Percentiles rank a stretch among this genome's conserved stretches.
phyloP scores from a whole-genome alignment of 23 red algal genomes.

The Agarophyton chilense region DNA sequence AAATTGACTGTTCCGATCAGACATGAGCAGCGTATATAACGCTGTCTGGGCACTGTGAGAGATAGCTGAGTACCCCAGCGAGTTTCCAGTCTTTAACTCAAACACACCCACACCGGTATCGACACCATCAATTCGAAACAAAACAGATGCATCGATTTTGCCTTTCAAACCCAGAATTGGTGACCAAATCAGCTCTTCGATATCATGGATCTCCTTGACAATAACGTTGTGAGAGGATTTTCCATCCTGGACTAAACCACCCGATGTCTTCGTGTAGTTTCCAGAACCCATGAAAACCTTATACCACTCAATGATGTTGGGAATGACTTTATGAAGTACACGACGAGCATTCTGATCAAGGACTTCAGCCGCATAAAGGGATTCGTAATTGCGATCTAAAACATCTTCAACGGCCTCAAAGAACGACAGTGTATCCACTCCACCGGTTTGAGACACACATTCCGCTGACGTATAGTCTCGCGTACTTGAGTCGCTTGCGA shows the following conservation, averaged over 20 bases:
- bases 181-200: constrained; percentile 94
- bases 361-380: constrained; percentile 54
- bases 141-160: constrained; percentile 86
- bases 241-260: neutral
- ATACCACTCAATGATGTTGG: constrained; percentile 69
- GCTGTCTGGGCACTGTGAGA: constrained; percentile 74
- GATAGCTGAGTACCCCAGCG: constrained; percentile 27
- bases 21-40: constrained; percentile 76
- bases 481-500: constrained; percentile 27
- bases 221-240: constrained; percentile 24
- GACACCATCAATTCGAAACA: constrained; percentile 20
- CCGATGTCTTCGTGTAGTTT: neutral
- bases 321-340: constrained; percentile 55
- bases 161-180: constrained; percentile 94
- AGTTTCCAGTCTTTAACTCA: constrained; percentile 81
- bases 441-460: constrained; percentile 19
- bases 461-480: neutral
- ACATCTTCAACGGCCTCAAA: constrained; percentile 55
- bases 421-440: constrained; percentile 16
- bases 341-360: constrained; percentile 19
- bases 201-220: constrained; percentile 57
- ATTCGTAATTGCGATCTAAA: constrained; percentile 24
- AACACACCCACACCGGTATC: constrained; percentile 47
- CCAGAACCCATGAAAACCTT: constrained; percentile 6
- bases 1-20: constrained; percentile 61